These are phyloP conservation scores for Auricularia auricula-judae DNA, from an alignment of 768 basidiomycete genomes.

Conservation along the genomic window DNA sequence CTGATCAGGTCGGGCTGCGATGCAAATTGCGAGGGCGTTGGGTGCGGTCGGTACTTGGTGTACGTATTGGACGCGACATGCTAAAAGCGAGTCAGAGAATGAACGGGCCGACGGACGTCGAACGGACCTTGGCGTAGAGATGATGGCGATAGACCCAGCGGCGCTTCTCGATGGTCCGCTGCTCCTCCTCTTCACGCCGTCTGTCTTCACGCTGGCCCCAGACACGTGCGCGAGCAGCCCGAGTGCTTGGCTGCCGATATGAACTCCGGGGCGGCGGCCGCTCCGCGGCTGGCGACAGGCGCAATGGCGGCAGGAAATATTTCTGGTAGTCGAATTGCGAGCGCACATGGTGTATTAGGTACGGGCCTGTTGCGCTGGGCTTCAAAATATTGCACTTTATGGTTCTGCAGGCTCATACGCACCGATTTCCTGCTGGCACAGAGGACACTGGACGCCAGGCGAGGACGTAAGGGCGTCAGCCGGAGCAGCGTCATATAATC, in stretches of 20 bases:
- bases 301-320: conserved; percentile 59
- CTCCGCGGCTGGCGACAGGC: conserved; percentile 29
- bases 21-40: conserved; percentile 76
- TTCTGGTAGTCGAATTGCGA: conserved; percentile 76
- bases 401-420: neutral
- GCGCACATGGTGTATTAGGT: conserved; percentile 71
- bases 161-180: conserved; percentile 60
- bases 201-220: conserved; percentile 34
- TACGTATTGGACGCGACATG: conserved; percentile 83
- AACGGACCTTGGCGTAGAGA: conserved; percentile 77
- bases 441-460: conserved; percentile 40
- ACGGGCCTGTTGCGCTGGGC: conserved; percentile 26
- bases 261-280: conserved; percentile 22
- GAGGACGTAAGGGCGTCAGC: conserved; percentile 39
- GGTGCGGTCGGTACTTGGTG: conserved; percentile 83
- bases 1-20: conserved; percentile 63
- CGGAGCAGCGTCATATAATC: neutral
- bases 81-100: conserved; percentile 26
- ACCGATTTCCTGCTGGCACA: conserved; percentile 55
- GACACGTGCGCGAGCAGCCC: conserved; percentile 10
- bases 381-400: no score
- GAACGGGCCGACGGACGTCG: neutral
- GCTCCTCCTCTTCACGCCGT: conserved; percentile 52
- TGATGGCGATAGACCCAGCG: conserved; percentile 72
- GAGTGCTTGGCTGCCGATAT: conserved; percentile 16